phyloP scores from a whole-genome alignment of 805 yeast genomes.

The Cyberlindnera bimundalis region DNA sequence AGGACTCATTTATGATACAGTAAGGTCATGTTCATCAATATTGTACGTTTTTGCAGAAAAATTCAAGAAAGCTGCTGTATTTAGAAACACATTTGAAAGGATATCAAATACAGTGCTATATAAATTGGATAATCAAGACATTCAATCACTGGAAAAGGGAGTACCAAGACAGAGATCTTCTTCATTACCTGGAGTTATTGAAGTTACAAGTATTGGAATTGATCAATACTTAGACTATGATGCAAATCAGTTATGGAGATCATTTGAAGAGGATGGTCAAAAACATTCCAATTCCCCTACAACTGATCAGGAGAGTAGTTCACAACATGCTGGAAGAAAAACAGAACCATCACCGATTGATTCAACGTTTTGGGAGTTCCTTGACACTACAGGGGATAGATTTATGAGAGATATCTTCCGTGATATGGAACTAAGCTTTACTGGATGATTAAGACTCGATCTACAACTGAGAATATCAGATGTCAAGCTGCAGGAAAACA shows the following conservation, averaged over 20 bases:
- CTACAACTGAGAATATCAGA: too few species aligned
- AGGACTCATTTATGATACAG: slow-evolving; percentile 29
- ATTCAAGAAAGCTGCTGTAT: slow-evolving; percentile 26
- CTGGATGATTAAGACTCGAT: too few species aligned
- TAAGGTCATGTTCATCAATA: slow-evolving; percentile 29
- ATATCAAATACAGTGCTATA: slow-evolving; percentile 22
- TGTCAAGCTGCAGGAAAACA: too few species aligned
- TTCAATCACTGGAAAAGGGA: too few species aligned
- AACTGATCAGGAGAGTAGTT: not conserved
- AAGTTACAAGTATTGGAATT: slow-evolving; percentile 17
- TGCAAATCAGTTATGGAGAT: slow-evolving; percentile 1
- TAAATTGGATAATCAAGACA: slow-evolving; percentile 12
- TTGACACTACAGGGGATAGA: slow-evolving; percentile 30
- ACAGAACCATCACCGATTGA: slow-evolving; percentile 4
- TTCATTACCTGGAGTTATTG: slow-evolving; percentile 7
- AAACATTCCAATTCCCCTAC: not conserved
- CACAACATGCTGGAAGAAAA: not conserved
- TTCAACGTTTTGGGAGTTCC: slow-evolving; percentile 29
- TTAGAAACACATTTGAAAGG: slow-evolving; percentile 31
- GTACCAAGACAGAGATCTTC: not conserved
- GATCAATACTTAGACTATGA: slow-evolving; percentile 18
- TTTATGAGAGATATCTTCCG: slow-evolving; percentile 29
- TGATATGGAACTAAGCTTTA: slow-evolving; percentile 26
- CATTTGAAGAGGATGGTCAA: not conserved
- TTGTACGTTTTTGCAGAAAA: slow-evolving; percentile 31